These are phyloP conservation scores for Acacia acuminata DNA, from an alignment of 306 rosid genomes.

Conservation along the genomic window DNA sequence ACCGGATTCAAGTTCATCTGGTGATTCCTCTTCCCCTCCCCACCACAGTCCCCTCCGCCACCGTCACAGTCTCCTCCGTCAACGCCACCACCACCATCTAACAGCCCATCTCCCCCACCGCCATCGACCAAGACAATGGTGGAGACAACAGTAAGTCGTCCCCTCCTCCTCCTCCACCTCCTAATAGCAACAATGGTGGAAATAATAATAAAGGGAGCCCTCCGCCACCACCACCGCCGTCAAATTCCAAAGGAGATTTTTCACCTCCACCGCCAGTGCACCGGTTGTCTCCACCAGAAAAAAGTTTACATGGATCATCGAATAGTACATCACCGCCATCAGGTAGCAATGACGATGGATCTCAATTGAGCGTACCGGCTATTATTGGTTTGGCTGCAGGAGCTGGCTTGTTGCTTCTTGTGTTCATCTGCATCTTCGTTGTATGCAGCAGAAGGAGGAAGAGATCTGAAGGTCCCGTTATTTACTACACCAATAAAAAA, in stretches of 20 bases:
- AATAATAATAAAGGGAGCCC: not conserved
- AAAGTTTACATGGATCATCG: not conserved
- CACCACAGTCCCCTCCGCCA: constrained; percentile 10
- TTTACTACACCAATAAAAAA: constrained; percentile 31
- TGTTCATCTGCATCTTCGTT: constrained; percentile 30
- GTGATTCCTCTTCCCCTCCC: constrained; percentile 19
- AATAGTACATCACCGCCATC: not conserved
- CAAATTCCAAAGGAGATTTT: not conserved
- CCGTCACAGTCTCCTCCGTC: not conserved
- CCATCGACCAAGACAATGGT: not conserved
- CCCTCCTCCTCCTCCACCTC: constrained; percentile 27
- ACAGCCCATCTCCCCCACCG: not conserved
- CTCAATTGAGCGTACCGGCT: constrained; percentile 15
- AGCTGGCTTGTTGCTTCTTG: constrained; percentile 48
- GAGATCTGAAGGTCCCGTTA: constrained; percentile 28
- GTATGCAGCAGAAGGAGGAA: constrained; percentile 41
- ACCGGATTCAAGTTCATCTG: not conserved
- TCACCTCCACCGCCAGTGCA: constrained; percentile 44
- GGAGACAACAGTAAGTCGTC: not conserved
- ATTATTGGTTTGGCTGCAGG: constrained; percentile 57
- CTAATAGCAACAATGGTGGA: not conserved
- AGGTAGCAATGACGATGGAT: not conserved
- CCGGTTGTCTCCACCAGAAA: constrained; percentile 27
- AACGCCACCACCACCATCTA: constrained; percentile 12
- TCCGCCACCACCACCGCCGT: not conserved